phyloP scores from a whole-genome alignment of 1,139 yeast genomes.

The Suhomyces coccinellae region DNA sequence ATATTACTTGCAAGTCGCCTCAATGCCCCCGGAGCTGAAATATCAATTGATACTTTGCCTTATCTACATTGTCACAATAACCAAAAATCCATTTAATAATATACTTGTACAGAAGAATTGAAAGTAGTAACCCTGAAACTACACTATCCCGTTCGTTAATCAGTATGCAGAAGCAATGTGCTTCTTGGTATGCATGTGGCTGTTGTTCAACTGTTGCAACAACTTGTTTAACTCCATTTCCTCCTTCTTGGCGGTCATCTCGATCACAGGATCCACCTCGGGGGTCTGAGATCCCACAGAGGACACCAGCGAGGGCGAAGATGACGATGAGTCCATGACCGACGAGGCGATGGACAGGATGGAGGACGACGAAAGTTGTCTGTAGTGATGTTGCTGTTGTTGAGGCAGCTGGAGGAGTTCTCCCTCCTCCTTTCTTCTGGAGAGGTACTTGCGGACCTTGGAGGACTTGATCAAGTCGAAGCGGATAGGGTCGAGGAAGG shows the following conservation, averaged over 20 bases:
- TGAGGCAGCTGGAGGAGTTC: constrained; percentile 4
- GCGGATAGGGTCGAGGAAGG: constrained; percentile 64
- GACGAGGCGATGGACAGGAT: constrained; percentile 23
- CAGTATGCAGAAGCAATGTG: constrained; percentile 4
- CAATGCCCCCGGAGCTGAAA: too few relatives aligned
- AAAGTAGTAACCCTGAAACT: constrained; percentile 9
- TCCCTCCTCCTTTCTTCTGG: constrained; percentile 3
- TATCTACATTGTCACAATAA: neutral
- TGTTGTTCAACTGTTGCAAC: constrained; percentile 26
- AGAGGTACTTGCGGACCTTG: constrained; percentile 38
- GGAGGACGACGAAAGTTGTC: constrained; percentile 32
- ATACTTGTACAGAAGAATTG: constrained; percentile 4
- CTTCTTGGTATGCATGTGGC: constrained; percentile 4
- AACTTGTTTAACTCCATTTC: constrained; percentile 41
- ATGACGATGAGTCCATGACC: constrained; percentile 12
- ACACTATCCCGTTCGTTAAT: constrained; percentile 2
- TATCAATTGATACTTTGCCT: too few relatives aligned
- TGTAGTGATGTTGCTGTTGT: constrained; percentile 22
- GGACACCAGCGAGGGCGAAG: constrained; percentile 6
- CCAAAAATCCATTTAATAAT: constrained; percentile 4
- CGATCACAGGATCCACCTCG: constrained; percentile 41
- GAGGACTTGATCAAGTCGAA: constrained; percentile 49
- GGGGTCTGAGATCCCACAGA: constrained; percentile 11
- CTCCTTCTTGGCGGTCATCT: constrained; percentile 43
- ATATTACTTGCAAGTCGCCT: too few relatives aligned